Percentiles rank a stretch among this genome's conserved stretches.
phyloP scores from a whole-genome alignment of 2,329 filamentous ascomycete species.

The Paraphaeosphaeria minitans region DNA sequence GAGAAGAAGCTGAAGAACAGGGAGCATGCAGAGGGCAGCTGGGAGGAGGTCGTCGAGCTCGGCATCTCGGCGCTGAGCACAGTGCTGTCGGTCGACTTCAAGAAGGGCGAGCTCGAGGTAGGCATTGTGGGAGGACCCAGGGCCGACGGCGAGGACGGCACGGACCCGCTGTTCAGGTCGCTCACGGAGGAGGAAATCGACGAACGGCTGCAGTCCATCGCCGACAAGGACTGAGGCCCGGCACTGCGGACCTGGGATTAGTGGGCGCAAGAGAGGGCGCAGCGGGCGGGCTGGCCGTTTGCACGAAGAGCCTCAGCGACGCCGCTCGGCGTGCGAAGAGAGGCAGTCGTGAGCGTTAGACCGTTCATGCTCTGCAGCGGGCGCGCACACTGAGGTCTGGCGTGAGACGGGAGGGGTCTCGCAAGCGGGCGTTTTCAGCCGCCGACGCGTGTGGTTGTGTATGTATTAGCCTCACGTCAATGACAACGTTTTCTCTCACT shows the following conservation, averaged over 20 bases:
- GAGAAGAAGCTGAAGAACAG: slow-evolving; percentile 99
- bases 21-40: slow-evolving; percentile 86
- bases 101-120: slow-evolving; percentile 98
- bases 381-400: slow-evolving; percentile 40
- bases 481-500: slow-evolving; percentile 35
- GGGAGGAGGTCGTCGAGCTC: slow-evolving; percentile 97
- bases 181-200: slow-evolving; percentile 98
- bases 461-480: slow-evolving; percentile 38
- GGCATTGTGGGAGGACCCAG: slow-evolving; percentile 92
- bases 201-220: slow-evolving; percentile 95
- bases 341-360: slow-evolving; percentile 42
- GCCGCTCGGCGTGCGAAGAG: slow-evolving; percentile 32
- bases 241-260: slow-evolving; percentile 26
- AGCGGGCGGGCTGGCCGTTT: slow-evolving; percentile 32
- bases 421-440: slow-evolving; percentile 35
- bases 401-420: slow-evolving; percentile 21
- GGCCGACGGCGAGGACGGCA: slow-evolving; percentile 81
- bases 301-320: slow-evolving; percentile 36
- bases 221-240: slow-evolving; percentile 85
- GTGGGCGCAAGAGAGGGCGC: slow-evolving; percentile 29
- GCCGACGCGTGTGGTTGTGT: slow-evolving; percentile 37
- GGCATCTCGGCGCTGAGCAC: slow-evolving; percentile 95
- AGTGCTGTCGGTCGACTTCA: slow-evolving; percentile 98
- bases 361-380: slow-evolving; percentile 21
- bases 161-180: slow-evolving; percentile 78